Evolutionary conservation across 495 filamentous ascomycete species (phyloP).

Genomic region (Pseudoneurospora amorphoporcata): DNA sequence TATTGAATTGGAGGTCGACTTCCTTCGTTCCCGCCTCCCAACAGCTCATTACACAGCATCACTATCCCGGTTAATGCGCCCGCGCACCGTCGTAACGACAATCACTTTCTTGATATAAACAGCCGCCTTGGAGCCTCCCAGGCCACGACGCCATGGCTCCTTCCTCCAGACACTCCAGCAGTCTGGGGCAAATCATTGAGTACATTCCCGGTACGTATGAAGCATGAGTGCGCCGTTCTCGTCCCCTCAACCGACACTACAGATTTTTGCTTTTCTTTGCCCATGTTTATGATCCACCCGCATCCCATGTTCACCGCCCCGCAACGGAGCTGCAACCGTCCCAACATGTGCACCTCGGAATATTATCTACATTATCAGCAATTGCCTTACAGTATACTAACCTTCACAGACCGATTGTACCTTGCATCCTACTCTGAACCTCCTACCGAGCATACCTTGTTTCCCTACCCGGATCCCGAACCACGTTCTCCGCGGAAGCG

Average conservation of each 20-base stretch:
- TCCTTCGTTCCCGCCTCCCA: neutral
- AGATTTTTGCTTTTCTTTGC: neutral
- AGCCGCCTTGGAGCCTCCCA: neutral
- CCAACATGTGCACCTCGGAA: conserved; percentile 1
- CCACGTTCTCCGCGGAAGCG: conserved; percentile 60
- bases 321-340: neutral
- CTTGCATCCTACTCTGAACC: conserved; percentile 82
- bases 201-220: conserved; percentile 44
- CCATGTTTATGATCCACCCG: neutral
- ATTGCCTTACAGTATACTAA: conserved; percentile 23
- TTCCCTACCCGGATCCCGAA: conserved; percentile 62
- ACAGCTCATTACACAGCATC: neutral
- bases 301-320: neutral
- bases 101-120: neutral
- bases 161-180: conserved; percentile 27
- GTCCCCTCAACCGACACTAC: neutral
- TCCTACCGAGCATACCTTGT: conserved; percentile 69
- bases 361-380: conserved; percentile 1
- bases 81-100: neutral
- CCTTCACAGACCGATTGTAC: conserved; percentile 74
- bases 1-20: neutral
- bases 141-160: conserved; percentile 30
- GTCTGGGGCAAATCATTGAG: conserved; percentile 46
- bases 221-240: neutral
- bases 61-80: neutral